These are phyloP conservation scores for Rhododendron vialii DNA, from an alignment of 148 eudicot species.

Conservation along the genomic window DNA sequence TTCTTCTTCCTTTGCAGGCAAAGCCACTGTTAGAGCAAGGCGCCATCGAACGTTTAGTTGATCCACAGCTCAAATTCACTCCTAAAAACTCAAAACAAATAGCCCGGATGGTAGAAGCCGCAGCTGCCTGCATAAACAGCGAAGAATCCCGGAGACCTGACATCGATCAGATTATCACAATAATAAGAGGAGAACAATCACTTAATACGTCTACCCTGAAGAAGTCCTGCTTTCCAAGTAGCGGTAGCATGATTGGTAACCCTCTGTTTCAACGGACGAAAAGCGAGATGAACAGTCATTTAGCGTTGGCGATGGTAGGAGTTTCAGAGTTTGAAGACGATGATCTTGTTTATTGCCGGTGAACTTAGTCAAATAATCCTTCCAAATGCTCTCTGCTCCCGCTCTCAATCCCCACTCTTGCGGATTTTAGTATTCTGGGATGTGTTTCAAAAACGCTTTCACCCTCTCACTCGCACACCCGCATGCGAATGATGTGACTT, in stretches of 20 bases:
- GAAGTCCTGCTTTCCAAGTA: conserved; percentile 34
- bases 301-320: conserved; percentile 91
- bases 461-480: too few relatives aligned
- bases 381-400: neutral
- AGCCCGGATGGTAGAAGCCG: conserved; percentile 67
- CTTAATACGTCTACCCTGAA: conserved; percentile 25
- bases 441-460: neutral
- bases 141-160: conserved; percentile 73
- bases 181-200: conserved; percentile 53
- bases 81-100: conserved; percentile 48
- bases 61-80: conserved; percentile 53
- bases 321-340: conserved; percentile 74
- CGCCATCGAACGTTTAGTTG: conserved; percentile 43
- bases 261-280: conserved; percentile 42
- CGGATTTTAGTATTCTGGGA: neutral
- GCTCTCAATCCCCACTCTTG: neutral
- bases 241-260: conserved; percentile 26
- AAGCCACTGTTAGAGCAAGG: conserved; percentile 83
- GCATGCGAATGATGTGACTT: neutral
- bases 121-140: conserved; percentile 60
- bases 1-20: conserved; percentile 49
- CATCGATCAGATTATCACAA: conserved; percentile 53
- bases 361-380: conserved; percentile 15
- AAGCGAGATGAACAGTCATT: conserved; percentile 66
- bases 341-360: conserved; percentile 53